A percentile compares a stretch with the other conserved stretches of the same genome.
These are phyloP conservation scores for Cokeromyces recurvatus DNA, from an alignment of 371 early-diverging fungal genomes.

Conservation along the genomic window DNA sequence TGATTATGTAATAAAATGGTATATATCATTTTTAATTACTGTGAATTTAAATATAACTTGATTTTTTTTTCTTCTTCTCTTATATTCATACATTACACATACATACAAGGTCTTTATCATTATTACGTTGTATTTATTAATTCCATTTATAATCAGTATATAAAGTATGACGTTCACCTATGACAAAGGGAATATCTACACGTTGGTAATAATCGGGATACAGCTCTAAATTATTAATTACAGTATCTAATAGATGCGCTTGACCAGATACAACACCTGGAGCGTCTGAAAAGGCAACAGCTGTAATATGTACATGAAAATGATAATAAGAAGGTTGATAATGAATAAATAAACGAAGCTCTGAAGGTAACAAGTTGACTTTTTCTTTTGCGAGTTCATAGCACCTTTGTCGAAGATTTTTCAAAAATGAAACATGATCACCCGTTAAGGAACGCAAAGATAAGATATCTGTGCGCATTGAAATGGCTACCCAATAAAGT, in stretches of 20 bases:
- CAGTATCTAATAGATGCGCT: constrained; percentile 69
- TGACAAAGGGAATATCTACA: constrained; percentile 30
- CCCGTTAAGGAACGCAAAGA: constrained; percentile 63
- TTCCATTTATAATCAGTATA: constrained; percentile 2
- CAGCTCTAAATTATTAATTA: constrained; percentile 56
- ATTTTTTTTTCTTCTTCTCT: too few species aligned
- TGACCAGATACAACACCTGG: constrained; percentile 67
- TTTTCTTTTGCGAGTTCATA: constrained; percentile 41
- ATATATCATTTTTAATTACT: too few species aligned
- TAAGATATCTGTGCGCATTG: constrained; percentile 46
- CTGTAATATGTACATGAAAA: constrained; percentile 79
- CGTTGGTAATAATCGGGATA: constrained; percentile 33
- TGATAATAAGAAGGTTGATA: constrained; percentile 88
- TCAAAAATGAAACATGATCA: constrained; percentile 61
- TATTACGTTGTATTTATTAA: neutral
- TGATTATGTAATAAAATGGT: too few species aligned
- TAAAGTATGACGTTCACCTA: constrained; percentile 27
- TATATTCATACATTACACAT: too few species aligned
- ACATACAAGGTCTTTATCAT: too few species aligned
- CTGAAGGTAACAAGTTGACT: constrained; percentile 35
- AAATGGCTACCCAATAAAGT: constrained; percentile 68
- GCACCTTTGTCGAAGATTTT: constrained; percentile 50
- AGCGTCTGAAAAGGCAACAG: constrained; percentile 52
- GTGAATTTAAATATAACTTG: too few species aligned
- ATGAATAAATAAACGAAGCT: constrained; percentile 75